phyloP scores from a whole-genome alignment of 2,329 filamentous ascomycete species.

The Fusarium acutatum region DNA sequence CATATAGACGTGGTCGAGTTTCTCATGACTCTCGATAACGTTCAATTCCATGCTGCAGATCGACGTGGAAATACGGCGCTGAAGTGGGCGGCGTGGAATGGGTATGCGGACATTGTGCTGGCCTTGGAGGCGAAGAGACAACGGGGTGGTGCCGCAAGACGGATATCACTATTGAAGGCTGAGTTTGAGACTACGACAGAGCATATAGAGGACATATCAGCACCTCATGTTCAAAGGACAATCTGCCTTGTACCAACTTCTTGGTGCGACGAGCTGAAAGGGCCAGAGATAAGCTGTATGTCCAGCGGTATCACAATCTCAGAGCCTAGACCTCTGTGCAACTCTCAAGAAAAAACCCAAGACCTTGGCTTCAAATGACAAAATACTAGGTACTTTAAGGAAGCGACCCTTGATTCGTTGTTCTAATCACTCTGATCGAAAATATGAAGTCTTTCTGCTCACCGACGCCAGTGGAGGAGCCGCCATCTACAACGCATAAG shows the following conservation, averaged over 20 bases:
- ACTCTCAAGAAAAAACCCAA: no score
- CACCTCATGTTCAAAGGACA: not conserved
- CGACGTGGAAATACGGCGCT: not conserved
- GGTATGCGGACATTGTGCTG: not conserved
- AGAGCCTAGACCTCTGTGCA: not conserved
- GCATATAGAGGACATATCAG: not conserved
- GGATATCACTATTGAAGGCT: not conserved
- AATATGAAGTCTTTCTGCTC: not conserved
- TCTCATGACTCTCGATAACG: not conserved
- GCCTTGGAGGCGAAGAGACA: not conserved
- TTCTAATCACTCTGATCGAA: not conserved
- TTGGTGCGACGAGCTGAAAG: not conserved
- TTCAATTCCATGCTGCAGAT: not conserved
- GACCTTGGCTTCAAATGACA: fast-evolving
- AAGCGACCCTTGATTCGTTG: not conserved
- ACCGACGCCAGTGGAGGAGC: not conserved
- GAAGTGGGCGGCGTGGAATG: not conserved
- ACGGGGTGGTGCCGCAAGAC: not conserved
- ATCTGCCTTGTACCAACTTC: not conserved
- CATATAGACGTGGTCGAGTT: not conserved
- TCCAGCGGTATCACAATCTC: not conserved
- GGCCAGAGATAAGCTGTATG: not conserved
- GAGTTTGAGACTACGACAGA: not conserved
- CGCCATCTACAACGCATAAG: not conserved
- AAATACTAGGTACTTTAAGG: fast-evolving